Percentiles rank a stretch among this genome's conserved stretches.
Evolutionary conservation across 164 flowering plant species (phyloP).

Genomic region (Buxus sempervirens): DNA sequence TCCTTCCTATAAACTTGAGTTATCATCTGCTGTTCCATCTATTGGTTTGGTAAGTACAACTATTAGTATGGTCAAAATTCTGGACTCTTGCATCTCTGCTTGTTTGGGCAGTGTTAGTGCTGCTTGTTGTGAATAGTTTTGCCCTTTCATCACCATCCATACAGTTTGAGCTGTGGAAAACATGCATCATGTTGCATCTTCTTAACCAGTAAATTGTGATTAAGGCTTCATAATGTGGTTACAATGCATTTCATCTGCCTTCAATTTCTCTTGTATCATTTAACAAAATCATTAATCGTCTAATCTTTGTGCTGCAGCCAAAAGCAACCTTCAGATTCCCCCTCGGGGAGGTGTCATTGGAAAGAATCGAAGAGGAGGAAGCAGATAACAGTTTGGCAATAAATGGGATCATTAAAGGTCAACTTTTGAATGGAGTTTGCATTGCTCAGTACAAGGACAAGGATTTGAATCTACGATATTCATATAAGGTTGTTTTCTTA

Average conservation of each 20-base stretch:
- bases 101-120: neutral
- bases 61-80: neutral
- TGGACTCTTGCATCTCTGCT: neutral
- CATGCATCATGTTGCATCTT: neutral
- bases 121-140: neutral
- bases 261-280: neutral
- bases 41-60: slow-evolving; percentile 60
- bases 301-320: slow-evolving; percentile 54
- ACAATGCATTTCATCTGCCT: neutral
- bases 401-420: slow-evolving; percentile 59
- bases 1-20: slow-evolving; percentile 65
- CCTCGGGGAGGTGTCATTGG: slow-evolving; percentile 72
- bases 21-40: slow-evolving; percentile 75
- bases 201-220: neutral
- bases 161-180: neutral
- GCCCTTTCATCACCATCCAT: neutral
- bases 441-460: slow-evolving; percentile 67
- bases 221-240: neutral
- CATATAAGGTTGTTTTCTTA: slow-evolving; percentile 58
- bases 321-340: slow-evolving; percentile 81
- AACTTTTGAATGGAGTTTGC: slow-evolving; percentile 63
- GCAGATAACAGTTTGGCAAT: slow-evolving; percentile 56
- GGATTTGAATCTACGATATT: slow-evolving; percentile 65
- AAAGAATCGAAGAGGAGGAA: slow-evolving; percentile 75
- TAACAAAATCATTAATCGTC: neutral